Percentiles rank a stretch among this genome's conserved stretches.
phyloP scores from a whole-genome alignment of 2,329 filamentous ascomycete genomes.

The Didymella keratinophila region DNA sequence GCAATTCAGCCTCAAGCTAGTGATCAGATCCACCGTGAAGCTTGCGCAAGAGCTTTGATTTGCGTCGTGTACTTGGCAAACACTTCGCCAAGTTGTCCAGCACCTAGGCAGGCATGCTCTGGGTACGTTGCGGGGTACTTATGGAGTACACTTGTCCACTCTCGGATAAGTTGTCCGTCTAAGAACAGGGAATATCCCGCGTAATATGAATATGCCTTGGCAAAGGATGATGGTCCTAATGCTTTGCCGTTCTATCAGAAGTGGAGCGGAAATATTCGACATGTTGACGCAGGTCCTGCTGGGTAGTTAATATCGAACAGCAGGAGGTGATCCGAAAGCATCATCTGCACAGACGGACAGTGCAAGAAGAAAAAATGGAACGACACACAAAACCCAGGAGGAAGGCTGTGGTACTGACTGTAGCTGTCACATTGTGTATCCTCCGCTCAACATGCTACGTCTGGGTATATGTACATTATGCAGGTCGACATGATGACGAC shows the following conservation, averaged over 20 bases:
- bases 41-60: not conserved
- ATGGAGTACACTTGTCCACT: not conserved
- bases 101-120: not conserved
- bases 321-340: not conserved
- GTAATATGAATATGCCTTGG: slow-evolving; percentile 8
- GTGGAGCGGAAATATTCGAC: too few species aligned
- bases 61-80: slow-evolving; percentile 1
- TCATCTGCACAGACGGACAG: too few species aligned
- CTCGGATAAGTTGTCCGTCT: slow-evolving; percentile 18
- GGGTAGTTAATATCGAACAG: too few species aligned
- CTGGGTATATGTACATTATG: slow-evolving; percentile 19
- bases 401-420: not conserved
- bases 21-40: not conserved
- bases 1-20: not conserved
- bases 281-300: too few species aligned
- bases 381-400: too few species aligned
- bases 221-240: slow-evolving; percentile 1
- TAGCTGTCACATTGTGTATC: slow-evolving; percentile 18
- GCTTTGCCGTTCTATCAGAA: too few species aligned
- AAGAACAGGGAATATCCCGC: slow-evolving; percentile 1
- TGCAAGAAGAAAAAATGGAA: too few species aligned
- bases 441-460: slow-evolving; percentile 11
- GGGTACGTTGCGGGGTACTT: slow-evolving; percentile 9
- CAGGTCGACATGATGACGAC: slow-evolving; percentile 5
- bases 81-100: not conserved